Evolutionary conservation across 768 basidiomycete genomes (phyloP).

Genomic region (Naematelia aurantialba): DNA sequence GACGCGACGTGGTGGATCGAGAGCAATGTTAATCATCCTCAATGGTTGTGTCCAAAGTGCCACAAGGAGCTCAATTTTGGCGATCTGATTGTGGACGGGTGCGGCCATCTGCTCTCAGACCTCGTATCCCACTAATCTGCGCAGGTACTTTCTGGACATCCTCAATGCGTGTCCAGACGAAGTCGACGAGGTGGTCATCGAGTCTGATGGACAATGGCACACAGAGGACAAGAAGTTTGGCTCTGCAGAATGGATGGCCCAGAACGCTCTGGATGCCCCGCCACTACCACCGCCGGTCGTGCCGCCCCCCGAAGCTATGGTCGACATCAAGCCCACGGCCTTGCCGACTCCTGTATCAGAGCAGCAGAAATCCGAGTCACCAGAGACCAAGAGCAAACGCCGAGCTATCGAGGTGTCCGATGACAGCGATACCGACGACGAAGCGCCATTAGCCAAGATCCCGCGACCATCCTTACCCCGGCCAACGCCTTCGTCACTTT

Average conservation of each 20-base stretch:
- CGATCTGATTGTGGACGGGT: slow-evolving; percentile 88
- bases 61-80: slow-evolving; percentile 70
- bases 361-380: slow-evolving; percentile 1
- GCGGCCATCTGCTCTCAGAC: neutral
- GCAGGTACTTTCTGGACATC: slow-evolving; percentile 83
- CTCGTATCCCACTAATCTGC: slow-evolving; percentile 2
- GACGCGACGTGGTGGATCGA: slow-evolving; percentile 91
- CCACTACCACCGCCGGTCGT: slow-evolving; percentile 4
- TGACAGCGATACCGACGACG: slow-evolving; percentile 32
- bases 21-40: slow-evolving; percentile 93
- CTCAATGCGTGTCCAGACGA: slow-evolving; percentile 69
- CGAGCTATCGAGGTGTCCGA: slow-evolving; percentile 36
- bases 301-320: slow-evolving; percentile 6
- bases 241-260: slow-evolving; percentile 62
- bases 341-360: neutral
- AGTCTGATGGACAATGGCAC: slow-evolving; percentile 95
- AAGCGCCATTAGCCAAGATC: slow-evolving; percentile 11
- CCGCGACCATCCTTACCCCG: slow-evolving; percentile 9
- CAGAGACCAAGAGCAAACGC: slow-evolving; percentile 23
- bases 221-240: slow-evolving; percentile 80
- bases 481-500: slow-evolving; percentile 8
- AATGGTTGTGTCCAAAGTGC: slow-evolving; percentile 92
- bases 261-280: neutral
- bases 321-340: neutral
- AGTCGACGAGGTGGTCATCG: slow-evolving; percentile 88